Base-by-base conservation (phyloP, 2,329 filamentous ascomycete genomes). In the Hymenoscyphus fructigenus region DNA sequence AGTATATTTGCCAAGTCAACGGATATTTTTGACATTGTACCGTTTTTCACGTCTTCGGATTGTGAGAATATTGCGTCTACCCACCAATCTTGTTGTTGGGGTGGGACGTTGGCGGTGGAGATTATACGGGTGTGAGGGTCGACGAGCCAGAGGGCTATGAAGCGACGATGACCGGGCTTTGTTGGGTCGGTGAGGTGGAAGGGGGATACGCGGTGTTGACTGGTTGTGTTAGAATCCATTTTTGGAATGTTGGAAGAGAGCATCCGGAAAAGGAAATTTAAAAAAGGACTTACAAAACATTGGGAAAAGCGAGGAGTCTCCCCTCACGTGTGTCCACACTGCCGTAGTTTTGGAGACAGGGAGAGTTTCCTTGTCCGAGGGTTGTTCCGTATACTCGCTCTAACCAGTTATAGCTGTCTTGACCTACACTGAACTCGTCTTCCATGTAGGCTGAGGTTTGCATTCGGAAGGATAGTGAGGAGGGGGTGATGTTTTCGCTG, bases 121-220 rank as follows among this genome's bases (percentile, higher is more conserved):
- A 83, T 76, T 56, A 88, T 77, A 4, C 79, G 79, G 9, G 75
- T 68, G 41, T 81, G 70, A 0, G 85, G 85, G 67, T 88, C 85
- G 2, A 88, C 81, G 0, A 88, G 79, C 70, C 82, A 88, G 55
- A 88, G 76, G 0, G 81, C 82, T 0, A 88, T 75, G 62, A 87
- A 82, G 67, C 83, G 82, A 7, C 83, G 77, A 70, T 87, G 83
- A 2, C 85, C 85, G 0, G 83, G 79, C 62, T 78, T 79, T 0
- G 79, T 80, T 0, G 69, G 68, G 67, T 88, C 85, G 1, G 67
- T 69, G 0, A 88, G 78, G 5, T 70, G 64, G 72, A 88, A 88
- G 0, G 80, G 76, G 9, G 77, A 69, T 0, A 85, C 81, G 14
- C 77, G 74, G 69, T 87, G 83, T 69, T 87, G 84, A 56, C 60